Conservation (phyloP, 257 asterid genomes). For the Solanum lycopersicoides region DNA sequence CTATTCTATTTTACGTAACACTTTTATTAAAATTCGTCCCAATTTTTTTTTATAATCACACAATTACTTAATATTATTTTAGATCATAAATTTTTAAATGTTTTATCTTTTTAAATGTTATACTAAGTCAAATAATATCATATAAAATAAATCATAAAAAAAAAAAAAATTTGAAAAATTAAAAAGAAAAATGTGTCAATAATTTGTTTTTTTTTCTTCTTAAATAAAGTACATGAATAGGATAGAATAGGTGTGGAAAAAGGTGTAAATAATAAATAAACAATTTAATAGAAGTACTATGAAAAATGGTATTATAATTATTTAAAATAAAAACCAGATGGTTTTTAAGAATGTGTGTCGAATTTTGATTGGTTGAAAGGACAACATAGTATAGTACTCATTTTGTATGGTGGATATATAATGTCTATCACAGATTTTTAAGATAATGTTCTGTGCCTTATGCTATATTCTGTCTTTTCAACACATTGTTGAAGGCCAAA, state of each 20-base stretch:
- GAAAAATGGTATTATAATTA: not conserved
- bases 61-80: accelerated
- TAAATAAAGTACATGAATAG: not conserved
- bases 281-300: not conserved
- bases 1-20: too few species aligned
- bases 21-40: accelerated
- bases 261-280: not conserved
- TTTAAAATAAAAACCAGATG: not conserved
- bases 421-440: constrained; percentile 1
- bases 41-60: not conserved
- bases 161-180: not conserved
- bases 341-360: constrained; percentile 27
- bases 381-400: not conserved
- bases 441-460: not conserved
- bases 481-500: constrained; percentile 16
- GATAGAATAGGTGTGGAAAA: not conserved
- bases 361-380: not conserved
- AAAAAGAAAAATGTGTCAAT: not conserved
- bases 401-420: constrained; percentile 6
- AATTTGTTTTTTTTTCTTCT: not conserved
- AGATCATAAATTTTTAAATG: not conserved
- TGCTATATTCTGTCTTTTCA: not conserved
- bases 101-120: too few species aligned
- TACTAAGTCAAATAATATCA: not conserved
- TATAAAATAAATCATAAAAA: too few species aligned